A percentile compares a stretch with the other conserved stretches of the same genome.
These are phyloP conservation scores for Diplodia seriata DNA, from an alignment of 2,329 filamentous ascomycete species.

Conservation along the genomic window DNA sequence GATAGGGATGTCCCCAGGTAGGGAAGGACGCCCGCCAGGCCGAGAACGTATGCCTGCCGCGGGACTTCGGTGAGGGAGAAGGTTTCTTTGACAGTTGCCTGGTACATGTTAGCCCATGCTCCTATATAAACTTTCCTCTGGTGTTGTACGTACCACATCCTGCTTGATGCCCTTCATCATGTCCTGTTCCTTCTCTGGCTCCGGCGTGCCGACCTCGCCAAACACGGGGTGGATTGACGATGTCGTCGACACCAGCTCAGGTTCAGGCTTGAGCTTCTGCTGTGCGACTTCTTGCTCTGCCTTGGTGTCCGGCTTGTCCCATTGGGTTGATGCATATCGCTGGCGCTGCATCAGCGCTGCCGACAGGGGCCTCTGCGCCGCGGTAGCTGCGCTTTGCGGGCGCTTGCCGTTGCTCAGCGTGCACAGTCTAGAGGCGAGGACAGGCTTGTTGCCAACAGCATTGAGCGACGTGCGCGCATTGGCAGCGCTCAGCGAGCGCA, in stretches of 20 bases:
- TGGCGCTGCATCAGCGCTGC: conserved; percentile 63
- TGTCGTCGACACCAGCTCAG: conserved; percentile 65
- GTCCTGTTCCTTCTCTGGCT: conserved; percentile 47
- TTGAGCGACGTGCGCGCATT: conserved; percentile 32
- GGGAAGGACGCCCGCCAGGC: conserved; percentile 59
- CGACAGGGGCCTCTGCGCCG: conserved; percentile 38
- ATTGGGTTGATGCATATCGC: conserved; percentile 58
- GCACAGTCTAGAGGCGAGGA: conserved; percentile 46
- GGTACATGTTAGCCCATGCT: background rate
- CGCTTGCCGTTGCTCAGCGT: conserved; percentile 38
- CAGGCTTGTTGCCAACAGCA: conserved; percentile 32
- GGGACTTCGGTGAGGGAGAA: conserved; percentile 57
- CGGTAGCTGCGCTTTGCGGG: conserved; percentile 38
- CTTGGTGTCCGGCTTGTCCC: conserved; percentile 61
- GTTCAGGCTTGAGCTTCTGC: conserved; percentile 64
- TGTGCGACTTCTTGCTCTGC: conserved; percentile 62
- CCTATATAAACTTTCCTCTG: background rate
- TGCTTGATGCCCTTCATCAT: conserved; percentile 55
- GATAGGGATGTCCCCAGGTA: conserved; percentile 84
- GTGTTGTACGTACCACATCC: conserved; percentile 42
- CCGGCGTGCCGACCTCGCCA: conserved; percentile 46
- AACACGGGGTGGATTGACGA: conserved; percentile 58
- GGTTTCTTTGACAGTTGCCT: conserved; percentile 58
- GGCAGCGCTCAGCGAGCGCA: conserved; percentile 42
- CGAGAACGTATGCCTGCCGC: conserved; percentile 56